These are phyloP conservation scores for Pezicula neosporulosa DNA, from an alignment of 2,329 filamentous ascomycete genomes.

Conservation along the genomic window DNA sequence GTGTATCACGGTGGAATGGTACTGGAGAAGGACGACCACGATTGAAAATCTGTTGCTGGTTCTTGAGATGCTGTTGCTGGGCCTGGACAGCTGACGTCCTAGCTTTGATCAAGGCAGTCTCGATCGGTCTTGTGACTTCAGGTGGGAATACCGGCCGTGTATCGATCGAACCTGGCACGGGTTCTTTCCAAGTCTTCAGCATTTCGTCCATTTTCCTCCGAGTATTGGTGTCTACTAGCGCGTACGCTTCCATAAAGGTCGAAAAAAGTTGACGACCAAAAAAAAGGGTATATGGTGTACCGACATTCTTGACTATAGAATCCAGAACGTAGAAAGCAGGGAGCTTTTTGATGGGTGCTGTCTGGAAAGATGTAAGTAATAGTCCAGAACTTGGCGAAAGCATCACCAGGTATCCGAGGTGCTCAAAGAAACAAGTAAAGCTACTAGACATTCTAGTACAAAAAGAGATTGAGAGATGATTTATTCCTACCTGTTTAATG, in stretches of 20 bases:
- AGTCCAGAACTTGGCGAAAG: slow-evolving; percentile 7
- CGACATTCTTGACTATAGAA: slow-evolving; percentile 97
- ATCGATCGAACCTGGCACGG: slow-evolving; percentile 89
- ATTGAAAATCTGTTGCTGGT: slow-evolving; percentile 51
- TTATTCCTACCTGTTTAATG: slow-evolving; percentile 79
- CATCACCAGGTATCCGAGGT: not conserved
- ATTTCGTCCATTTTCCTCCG: slow-evolving; percentile 94
- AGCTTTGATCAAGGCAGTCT: slow-evolving; percentile 89
- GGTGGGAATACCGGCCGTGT: slow-evolving; percentile 87
- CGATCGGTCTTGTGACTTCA: slow-evolving; percentile 85
- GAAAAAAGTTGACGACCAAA: slow-evolving; percentile 87
- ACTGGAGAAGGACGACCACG: slow-evolving; percentile 50
- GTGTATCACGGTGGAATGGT: slow-evolving; percentile 63
- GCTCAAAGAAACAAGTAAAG: not conserved
- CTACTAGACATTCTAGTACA: slow-evolving; percentile 13
- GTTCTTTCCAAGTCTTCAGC: slow-evolving; percentile 97
- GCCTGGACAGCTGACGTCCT: slow-evolving; percentile 55
- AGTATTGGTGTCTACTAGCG: slow-evolving; percentile 77
- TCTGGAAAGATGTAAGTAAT: slow-evolving; percentile 49
- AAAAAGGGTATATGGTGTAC: slow-evolving; percentile 94
- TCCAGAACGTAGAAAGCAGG: slow-evolving; percentile 97
- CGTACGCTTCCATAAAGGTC: slow-evolving; percentile 96
- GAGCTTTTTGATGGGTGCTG: slow-evolving; percentile 81
- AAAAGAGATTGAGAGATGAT: slow-evolving; percentile 21
- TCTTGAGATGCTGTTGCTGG: slow-evolving; percentile 52